A percentile compares a stretch with the other conserved stretches of the same genome.
These are phyloP conservation scores for Penicillium sp. DNA, from an alignment of 2,329 filamentous ascomycete genomes.

Conservation along the genomic window DNA sequence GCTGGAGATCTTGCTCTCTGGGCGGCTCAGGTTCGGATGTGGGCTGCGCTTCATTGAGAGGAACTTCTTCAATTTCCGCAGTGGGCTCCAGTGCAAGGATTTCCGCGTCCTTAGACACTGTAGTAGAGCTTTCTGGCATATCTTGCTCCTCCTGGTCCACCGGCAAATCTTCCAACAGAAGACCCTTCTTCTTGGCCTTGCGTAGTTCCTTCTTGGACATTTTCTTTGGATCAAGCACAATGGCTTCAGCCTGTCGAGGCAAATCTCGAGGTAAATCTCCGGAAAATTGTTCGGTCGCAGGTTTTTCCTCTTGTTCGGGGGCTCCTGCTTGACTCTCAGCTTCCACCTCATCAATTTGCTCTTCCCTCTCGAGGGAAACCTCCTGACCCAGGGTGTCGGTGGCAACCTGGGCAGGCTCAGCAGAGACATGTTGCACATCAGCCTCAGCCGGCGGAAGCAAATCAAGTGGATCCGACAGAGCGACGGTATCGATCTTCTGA, in stretches of 20 bases:
- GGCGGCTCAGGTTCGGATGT: not conserved
- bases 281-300: not conserved
- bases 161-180: not conserved
- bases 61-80: not conserved
- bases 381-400: not conserved
- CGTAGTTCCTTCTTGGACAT: constrained; percentile 27
- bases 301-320: not conserved
- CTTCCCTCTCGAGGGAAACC: not conserved
- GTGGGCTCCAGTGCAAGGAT: not conserved
- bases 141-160: not conserved
- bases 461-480: not conserved
- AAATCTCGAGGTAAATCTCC: constrained; percentile 1
- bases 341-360: not conserved
- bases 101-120: not conserved
- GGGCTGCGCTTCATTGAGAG: not conserved
- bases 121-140: not conserved
- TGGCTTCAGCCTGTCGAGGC: constrained; percentile 1
- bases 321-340: not conserved
- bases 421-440: not conserved
- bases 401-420: not conserved
- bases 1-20: not conserved
- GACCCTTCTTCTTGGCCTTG: constrained; percentile 21
- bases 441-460: no score
- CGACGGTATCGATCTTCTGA: not conserved
- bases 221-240: constrained; percentile 13